A percentile compares a stretch with the other conserved stretches of the same genome.
These are phyloP conservation scores for Amylostereum areolatum DNA, from an alignment of 1,284 basidiomycete genomes.

Conservation along the genomic window DNA sequence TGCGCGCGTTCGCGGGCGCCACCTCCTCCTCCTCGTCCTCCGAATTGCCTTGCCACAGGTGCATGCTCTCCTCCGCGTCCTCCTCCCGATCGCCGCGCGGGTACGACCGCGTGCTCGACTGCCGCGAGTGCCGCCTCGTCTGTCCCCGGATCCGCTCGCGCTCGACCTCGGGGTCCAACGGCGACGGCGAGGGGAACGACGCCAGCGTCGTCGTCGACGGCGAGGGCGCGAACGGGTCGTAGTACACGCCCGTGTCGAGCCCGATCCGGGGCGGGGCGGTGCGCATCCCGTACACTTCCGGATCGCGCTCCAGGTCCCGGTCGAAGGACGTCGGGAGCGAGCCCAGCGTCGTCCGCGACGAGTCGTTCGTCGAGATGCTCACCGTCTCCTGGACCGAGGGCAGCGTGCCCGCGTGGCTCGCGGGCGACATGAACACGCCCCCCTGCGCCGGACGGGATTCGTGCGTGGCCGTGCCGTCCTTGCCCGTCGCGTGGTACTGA, in stretches of 20 bases:
- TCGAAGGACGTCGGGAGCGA: neutral
- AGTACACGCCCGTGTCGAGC: slow-evolving; percentile 12
- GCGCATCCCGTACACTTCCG: slow-evolving; percentile 12
- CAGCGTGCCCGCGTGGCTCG: neutral
- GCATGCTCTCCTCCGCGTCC: slow-evolving; percentile 34
- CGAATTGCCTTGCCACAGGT: slow-evolving; percentile 24
- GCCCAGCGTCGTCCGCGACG: neutral
- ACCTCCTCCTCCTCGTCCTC: slow-evolving; percentile 6
- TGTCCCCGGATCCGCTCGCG: slow-evolving; percentile 8
- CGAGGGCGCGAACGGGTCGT: slow-evolving; percentile 25
- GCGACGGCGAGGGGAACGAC: slow-evolving; percentile 18
- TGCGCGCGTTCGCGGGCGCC: slow-evolving; percentile 5
- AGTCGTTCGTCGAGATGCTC: neutral
- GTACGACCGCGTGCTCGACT: slow-evolving; percentile 23
- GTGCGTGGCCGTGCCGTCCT: slow-evolving; percentile 42
- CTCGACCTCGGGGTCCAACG: slow-evolving; percentile 12
- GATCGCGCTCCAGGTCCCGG: slow-evolving; percentile 8
- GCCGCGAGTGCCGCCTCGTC: slow-evolving; percentile 17
- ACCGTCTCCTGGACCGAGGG: neutral
- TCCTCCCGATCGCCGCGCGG: slow-evolving; percentile 25
- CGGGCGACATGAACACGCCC: neutral
- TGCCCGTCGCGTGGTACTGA: slow-evolving; percentile 47
- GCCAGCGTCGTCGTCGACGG: slow-evolving; percentile 24
- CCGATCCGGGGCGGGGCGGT: slow-evolving; percentile 26
- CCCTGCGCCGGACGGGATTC: slow-evolving; percentile 37